These are phyloP conservation scores for Chlorella sp. DNA, from an alignment of 139 green algal species.

Conservation along the genomic window DNA sequence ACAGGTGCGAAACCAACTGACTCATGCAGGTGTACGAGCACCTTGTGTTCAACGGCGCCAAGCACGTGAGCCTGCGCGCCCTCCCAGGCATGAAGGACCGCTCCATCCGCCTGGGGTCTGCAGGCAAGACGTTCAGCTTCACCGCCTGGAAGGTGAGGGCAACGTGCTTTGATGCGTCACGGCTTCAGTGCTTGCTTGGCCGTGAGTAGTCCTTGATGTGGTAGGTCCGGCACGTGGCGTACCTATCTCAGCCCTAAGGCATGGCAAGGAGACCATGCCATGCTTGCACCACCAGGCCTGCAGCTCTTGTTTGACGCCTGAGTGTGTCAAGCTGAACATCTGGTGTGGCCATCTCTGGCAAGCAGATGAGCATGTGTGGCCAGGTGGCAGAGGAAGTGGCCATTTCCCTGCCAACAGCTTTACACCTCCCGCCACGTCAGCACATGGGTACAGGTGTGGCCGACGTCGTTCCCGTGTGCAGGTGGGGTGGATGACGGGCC, in stretches of 20 bases:
- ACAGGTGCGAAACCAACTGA: too few relatives aligned
- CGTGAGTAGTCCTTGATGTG: not conserved
- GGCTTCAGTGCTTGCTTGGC: not conserved
- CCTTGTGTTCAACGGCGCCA: conserved; percentile 46
- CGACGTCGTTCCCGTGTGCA: too few relatives aligned
- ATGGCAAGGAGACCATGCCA: not conserved
- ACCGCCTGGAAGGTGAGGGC: conserved; percentile 75
- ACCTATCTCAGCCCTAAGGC: not conserved
- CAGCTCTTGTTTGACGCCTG: too few relatives aligned
- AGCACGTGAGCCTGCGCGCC: conserved; percentile 52
- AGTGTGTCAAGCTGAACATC: too few relatives aligned
- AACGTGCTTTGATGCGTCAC: not conserved
- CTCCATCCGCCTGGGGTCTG: conserved; percentile 60
- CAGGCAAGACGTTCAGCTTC: conserved; percentile 83
- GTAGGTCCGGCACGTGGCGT: not conserved
- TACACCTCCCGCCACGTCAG: too few relatives aligned
- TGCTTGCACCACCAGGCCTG: not conserved
- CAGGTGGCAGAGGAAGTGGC: too few relatives aligned
- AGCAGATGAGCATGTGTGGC: too few relatives aligned
- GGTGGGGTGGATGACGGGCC: conserved; percentile 74
- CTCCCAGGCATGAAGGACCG: conserved; percentile 66
- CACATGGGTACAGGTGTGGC: too few relatives aligned
- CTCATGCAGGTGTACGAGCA: conserved; percentile 56
- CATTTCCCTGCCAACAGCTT: too few relatives aligned
- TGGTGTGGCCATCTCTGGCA: too few relatives aligned